Conservation (phyloP, 441 rosid species). For the Gossypium aridum region DNA sequence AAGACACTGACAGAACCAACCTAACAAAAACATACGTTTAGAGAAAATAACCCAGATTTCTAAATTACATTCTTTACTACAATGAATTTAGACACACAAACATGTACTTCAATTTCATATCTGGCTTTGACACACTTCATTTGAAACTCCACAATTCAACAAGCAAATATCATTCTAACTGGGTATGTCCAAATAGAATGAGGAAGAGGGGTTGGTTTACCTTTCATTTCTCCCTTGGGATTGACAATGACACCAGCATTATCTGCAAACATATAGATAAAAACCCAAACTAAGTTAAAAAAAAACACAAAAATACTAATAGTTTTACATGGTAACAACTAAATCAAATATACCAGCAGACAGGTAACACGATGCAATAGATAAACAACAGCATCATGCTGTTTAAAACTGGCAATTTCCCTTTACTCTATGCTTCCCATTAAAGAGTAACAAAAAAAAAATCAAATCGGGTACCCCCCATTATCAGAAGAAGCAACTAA, state of each 20-base stretch:
- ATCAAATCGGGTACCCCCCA: slow-evolving; percentile 10
- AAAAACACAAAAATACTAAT: not conserved
- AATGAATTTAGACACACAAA: not conserved
- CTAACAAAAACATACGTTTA: not conserved
- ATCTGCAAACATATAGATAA: slow-evolving; percentile 29
- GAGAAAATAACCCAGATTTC: not conserved
- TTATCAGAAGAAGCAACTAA: slow-evolving; percentile 25
- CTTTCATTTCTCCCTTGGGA: slow-evolving; percentile 78
- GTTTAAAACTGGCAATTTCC: slow-evolving; percentile 29
- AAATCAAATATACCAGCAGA: slow-evolving; percentile 22
- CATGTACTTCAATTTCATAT: not conserved
- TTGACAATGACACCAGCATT: slow-evolving; percentile 73
- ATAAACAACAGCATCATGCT: slow-evolving; percentile 18
- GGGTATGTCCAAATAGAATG: not conserved
- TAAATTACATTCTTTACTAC: not conserved
- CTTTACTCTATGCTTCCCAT: slow-evolving; percentile 28
- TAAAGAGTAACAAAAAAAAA: slow-evolving; percentile 7
- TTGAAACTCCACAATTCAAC: not conserved
- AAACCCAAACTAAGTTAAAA: not conserved
- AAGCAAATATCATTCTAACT: not conserved
- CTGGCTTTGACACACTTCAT: not conserved
- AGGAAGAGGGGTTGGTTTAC: slow-evolving; percentile 18
- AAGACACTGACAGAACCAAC: not conserved
- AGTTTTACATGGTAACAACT: not conserved
- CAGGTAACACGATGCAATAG: slow-evolving; percentile 24